A percentile compares a stretch with the other conserved stretches of the same genome.
phyloP scores from a whole-genome alignment of 306 rosid genomes.

The Aeschynomene evenia region DNA sequence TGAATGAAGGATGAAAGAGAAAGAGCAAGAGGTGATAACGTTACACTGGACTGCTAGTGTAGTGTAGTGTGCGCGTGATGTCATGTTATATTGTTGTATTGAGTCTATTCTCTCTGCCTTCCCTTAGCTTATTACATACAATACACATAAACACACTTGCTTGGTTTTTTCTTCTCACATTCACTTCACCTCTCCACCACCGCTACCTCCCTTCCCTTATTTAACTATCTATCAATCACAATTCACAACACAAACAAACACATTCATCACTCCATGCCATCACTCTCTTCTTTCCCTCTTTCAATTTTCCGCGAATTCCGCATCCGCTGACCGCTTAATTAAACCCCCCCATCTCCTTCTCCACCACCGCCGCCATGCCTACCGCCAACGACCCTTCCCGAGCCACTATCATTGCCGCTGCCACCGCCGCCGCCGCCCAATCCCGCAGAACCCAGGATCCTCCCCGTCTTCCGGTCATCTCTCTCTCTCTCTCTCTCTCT shows the following conservation, averaged over 20 bases:
- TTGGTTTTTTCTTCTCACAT: too few relatives aligned
- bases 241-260: neutral
- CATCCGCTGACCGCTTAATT: conserved; percentile 14
- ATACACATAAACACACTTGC: too few relatives aligned
- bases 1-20: too few relatives aligned
- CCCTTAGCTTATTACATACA: too few relatives aligned
- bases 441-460: conserved; percentile 62
- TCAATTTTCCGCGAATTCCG: conserved; percentile 7
- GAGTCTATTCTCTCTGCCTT: too few relatives aligned
- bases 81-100: too few relatives aligned
- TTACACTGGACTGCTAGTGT: too few relatives aligned
- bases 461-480: conserved; percentile 43
- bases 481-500: neutral
- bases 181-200: too few relatives aligned
- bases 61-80: too few relatives aligned
- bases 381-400: conserved; percentile 44
- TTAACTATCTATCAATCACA: neutral
- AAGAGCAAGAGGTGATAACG: too few relatives aligned
- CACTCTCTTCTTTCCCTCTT: neutral
- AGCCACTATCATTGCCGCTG: conserved; percentile 74
- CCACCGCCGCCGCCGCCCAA: conserved; percentile 68
- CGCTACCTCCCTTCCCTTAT: too few relatives aligned
- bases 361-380: conserved; percentile 32
- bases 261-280: neutral
- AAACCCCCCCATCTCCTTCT: neutral